Evolutionary conservation across 2,329 filamentous ascomycete species (phyloP).

Genomic region (Apiospora hydei): DNA sequence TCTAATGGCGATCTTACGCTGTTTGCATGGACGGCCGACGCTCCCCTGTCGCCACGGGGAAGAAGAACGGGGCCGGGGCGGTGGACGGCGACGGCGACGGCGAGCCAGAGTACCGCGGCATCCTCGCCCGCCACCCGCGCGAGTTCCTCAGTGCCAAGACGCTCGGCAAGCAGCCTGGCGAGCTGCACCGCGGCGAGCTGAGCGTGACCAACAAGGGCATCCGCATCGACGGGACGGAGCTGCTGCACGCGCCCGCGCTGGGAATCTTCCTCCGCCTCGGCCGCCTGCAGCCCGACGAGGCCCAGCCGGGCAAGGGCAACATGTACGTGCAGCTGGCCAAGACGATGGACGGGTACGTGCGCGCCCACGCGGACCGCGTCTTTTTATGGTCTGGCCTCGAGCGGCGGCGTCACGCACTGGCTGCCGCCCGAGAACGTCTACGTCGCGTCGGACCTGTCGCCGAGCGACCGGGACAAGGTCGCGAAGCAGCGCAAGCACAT

Average conservation of each 20-base stretch:
- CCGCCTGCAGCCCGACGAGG: constrained; percentile 2
- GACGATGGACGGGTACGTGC: constrained; percentile 22
- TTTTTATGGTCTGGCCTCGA: background rate
- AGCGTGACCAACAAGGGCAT: constrained; percentile 24
- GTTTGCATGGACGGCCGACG: constrained; percentile 1
- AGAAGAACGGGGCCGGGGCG: background rate
- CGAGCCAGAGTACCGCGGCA: constrained; percentile 2
- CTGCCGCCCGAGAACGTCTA: constrained; percentile 21
- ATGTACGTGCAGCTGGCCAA: constrained; percentile 18
- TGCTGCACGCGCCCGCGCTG: constrained; percentile 1
- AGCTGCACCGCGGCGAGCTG: constrained; percentile 19
- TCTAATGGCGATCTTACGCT: constrained; percentile 20
- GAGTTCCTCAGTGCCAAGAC: constrained; percentile 20
- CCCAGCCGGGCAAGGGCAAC: background rate
- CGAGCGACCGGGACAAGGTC: background rate
- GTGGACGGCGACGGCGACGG: background rate
- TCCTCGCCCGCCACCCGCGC: constrained; percentile 12
- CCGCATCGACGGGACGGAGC: constrained; percentile 21
- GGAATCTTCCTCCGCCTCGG: constrained; percentile 17
- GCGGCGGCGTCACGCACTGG: background rate
- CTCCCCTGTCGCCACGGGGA: background rate
- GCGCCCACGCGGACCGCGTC: background rate
- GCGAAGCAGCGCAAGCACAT: constrained; percentile 5
- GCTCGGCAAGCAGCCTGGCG: constrained; percentile 10
- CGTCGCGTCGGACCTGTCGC: constrained; percentile 8